Base-by-base conservation (phyloP, 2,329 filamentous ascomycete species). In the Fusarium sororula region DNA sequence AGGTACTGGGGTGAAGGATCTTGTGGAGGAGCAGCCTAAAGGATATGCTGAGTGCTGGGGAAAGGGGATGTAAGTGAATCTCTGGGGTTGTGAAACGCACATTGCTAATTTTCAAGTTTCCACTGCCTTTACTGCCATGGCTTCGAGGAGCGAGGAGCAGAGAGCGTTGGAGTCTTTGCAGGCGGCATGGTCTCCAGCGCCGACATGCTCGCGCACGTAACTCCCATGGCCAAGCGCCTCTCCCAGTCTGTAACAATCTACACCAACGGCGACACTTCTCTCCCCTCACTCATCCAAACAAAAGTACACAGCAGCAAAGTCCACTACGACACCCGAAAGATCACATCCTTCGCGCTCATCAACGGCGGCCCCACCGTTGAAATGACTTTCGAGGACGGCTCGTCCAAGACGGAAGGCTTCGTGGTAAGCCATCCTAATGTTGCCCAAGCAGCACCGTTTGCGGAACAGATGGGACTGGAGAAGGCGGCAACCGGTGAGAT, bases 71-170 rank as follows among this genome's bases (percentile, higher is more conserved):
- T 88, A 71, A 82, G 84, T 80, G 13, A 7, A 22, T 22, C 17
- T 39, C 15, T 12, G 7, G 2, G 24, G 8, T 20, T 7, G 5
- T 35, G 32, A 35, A 15, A 37, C 35, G 22, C 42, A 42, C 56
- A 15, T 50, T 35, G 26, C 63, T 73, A 32, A 76, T 32, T 17
- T 3, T 26, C 1, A 30, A 47, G 85, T 50, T 90, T 88, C 72
- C 88, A 90, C 74, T 91, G 89, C 72, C 83, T 91, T 3, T 90
- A 87, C 74, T 91, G 89, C 78, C 85, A 90, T 70, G 89, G 89
- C 9, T 91, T 84, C 76, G 89, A 91, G 70, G 87, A 90, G 57
- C 83, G 85, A 20, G 87, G 86, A 5, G 77, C 80, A 6, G 74
- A 80, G 1, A 85, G 85, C 0, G 83, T 83, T 0, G 87, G 87